Conservation (phyloP, 2,329 filamentous ascomycete species). For the Cercospora canescens region DNA sequence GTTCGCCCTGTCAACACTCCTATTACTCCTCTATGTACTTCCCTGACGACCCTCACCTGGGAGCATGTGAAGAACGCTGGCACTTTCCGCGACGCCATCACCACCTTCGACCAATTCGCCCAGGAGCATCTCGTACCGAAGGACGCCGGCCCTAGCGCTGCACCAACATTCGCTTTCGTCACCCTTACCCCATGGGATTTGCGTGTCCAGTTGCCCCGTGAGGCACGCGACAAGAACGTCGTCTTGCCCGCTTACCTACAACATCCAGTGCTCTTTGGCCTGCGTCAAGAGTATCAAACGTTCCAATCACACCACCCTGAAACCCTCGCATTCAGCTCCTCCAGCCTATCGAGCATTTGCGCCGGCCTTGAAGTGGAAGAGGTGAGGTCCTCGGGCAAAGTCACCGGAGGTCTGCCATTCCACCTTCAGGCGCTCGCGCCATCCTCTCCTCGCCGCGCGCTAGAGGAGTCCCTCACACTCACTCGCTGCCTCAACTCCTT, state of each 20-base stretch:
- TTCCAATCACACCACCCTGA: slow-evolving; percentile 99
- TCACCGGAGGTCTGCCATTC: slow-evolving; percentile 98
- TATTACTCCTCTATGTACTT: slow-evolving; percentile 97
- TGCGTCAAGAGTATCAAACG: slow-evolving; percentile 94
- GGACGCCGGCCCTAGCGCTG: slow-evolving; percentile 58
- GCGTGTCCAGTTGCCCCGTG: slow-evolving; percentile 92
- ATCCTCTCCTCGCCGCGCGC: slow-evolving; percentile 89
- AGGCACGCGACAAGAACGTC: slow-evolving; percentile 97
- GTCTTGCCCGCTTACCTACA: slow-evolving; percentile 95
- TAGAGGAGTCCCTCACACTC: slow-evolving; percentile 96
- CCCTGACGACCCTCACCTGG: slow-evolving; percentile 96
- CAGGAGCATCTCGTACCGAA: slow-evolving; percentile 87
- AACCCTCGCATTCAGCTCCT: slow-evolving; percentile 93
- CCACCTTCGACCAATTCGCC: slow-evolving; percentile 90
- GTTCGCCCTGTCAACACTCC: slow-evolving; percentile 99
- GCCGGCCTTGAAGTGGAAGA: slow-evolving; percentile 97
- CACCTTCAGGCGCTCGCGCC: slow-evolving; percentile 94
- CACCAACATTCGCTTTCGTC: slow-evolving; percentile 87
- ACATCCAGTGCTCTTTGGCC: slow-evolving; percentile 94
- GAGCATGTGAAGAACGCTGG: slow-evolving; percentile 97
- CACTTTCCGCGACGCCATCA: slow-evolving; percentile 94
- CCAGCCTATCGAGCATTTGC: slow-evolving; percentile 95
- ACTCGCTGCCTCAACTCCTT: slow-evolving; percentile 88
- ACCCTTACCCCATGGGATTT: slow-evolving; percentile 98
- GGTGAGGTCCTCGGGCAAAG: slow-evolving; percentile 93